Base-by-base conservation (phyloP, 2,329 filamentous ascomycete genomes). In the Penicillium brasilianum region DNA sequence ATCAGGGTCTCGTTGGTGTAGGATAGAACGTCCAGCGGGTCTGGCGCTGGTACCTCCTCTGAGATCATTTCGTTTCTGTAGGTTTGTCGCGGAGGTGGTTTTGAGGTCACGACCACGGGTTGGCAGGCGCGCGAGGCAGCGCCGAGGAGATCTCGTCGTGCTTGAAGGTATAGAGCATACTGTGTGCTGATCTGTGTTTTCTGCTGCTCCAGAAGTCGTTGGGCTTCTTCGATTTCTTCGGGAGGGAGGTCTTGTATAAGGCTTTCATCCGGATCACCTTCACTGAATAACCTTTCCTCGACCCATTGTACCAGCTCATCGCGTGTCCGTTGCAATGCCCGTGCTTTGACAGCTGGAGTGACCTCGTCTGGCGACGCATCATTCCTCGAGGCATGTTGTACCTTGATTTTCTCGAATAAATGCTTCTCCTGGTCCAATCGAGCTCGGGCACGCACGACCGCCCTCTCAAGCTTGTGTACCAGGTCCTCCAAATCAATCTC, bases 241-340 rank as follows among this genome's bases (percentile, higher is more conserved):
- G 70, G 56, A 11, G 68, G 61, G 6, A 74, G 57, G n/a, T 74
- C 70, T 25, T 71, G 67, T 1, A 71, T 58, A 30, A 68, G 59
- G 28, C 59, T 69, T 37, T 72, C 71, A 25, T 77, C 75, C 5
- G 67, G 67, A 53, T 71, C 70, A 5, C 67, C 71, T 48, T 72
- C 71, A 16, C 65, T 80, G 18, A 78, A 74, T 49, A 85, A 66
- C 46, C 82, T 81, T 43, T 77, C 76, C 66, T 85, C 82, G 7
- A 84, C 76, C 83, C 83, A 85, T 48, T 78, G 74, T 5, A 84
- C 77, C 46, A 85, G 71, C 60, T 83, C 81, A 59, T 83, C 77
- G 48, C 82, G 77, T 13, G 81, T 82, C 39, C 72, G 71, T 54
- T 80, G 74, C 28, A 85, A 70, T 4, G 80, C 81, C 51, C 65